Evolutionary conservation across 345 rosid species (phyloP), one percentile per base, ranked within the genome.

Genomic region (Angophora floribunda): DNA sequence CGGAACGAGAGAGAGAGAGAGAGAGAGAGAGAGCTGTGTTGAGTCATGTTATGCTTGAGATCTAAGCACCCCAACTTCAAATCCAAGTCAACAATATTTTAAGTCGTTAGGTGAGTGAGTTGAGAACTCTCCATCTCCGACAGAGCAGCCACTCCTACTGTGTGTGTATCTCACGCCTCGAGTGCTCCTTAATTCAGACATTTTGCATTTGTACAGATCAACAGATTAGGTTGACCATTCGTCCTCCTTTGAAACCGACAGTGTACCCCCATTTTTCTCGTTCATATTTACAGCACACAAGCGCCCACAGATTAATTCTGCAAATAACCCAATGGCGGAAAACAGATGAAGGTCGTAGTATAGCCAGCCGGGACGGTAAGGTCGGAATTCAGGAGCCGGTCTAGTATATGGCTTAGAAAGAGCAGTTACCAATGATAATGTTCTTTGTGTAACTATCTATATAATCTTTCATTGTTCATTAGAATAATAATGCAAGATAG

Each of bases 101-200:
- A 22, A 59, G 82, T 89, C 88, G 92, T 94, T 94, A 86, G 96
- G 94, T 92, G 89, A 78, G 94, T 86, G 75, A 88, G 95, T 89
- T 95, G 90, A 87, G 85, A 91, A 51, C 89, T 94, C 95, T n/a
- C 89, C 88, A 89, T 94, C 96, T 82, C 65, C 26, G 87, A 86
- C 87, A 53, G n/a, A 57, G 65, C 67, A 55, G 30, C 87, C 87
- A 22, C 87, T 52, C 87, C 87, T 52, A 86, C 65, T 75, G 26
- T 16, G 49, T 41, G 82, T 75, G 82, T 9, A 16, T 5, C 3
- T 75, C 49, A 36, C 82, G 82, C 49, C 82, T 75, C 10, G 14
- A 19, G 12, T 75, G 82, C 82, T 75, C 82, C 82, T 75, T 9
- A 41, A 51, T 4, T 13, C 52, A 50, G 21, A 85, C 44, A 85